Evolutionary conservation across 2,329 filamentous ascomycete species (phyloP).

Genomic region (Aspergillus brunneoviolaceus): DNA sequence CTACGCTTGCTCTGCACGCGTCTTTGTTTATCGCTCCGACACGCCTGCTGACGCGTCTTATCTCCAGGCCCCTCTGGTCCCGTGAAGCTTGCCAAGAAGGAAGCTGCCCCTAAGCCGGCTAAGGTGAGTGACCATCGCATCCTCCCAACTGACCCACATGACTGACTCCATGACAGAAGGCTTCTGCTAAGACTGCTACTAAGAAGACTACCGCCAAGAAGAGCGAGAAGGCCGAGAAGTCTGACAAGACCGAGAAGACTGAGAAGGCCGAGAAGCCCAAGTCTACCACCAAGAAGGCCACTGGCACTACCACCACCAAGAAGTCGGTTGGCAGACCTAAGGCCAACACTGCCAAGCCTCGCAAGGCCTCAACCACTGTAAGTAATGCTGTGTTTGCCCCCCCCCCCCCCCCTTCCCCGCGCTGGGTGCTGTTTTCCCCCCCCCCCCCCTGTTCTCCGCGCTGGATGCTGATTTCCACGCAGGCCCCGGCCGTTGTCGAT

Average conservation of each 20-base stretch:
- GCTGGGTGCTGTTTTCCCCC: neutral
- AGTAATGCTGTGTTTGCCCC: slow-evolving; percentile 16
- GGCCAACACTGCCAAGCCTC: slow-evolving; percentile 55
- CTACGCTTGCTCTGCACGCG: neutral
- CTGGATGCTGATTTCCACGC: slow-evolving; percentile 22
- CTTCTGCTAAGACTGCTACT: slow-evolving; percentile 10
- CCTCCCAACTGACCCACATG: neutral
- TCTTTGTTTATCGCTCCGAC: slow-evolving; percentile 4
- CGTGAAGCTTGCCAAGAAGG: slow-evolving; percentile 89
- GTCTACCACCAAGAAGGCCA: slow-evolving; percentile 47
- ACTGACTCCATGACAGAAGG: neutral
- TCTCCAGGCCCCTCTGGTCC: slow-evolving; percentile 73
- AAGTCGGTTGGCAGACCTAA: slow-evolving; percentile 54
- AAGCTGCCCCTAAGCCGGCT: slow-evolving; percentile 46
- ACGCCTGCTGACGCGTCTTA: slow-evolving; percentile 30
- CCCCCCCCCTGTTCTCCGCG: neutral
- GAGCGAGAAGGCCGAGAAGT: slow-evolving; percentile 37
- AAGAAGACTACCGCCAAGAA: slow-evolving; percentile 27
- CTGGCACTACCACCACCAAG: slow-evolving; percentile 43
- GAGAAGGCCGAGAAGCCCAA: slow-evolving; percentile 51
- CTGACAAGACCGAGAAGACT: slow-evolving; percentile 47
- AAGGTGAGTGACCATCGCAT: slow-evolving; percentile 27
- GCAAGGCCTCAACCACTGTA: slow-evolving; percentile 50
- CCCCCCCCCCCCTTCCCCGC: neutral
- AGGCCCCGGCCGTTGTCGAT: slow-evolving; percentile 67